A percentile compares a stretch with the other conserved stretches of the same genome.
Evolutionary conservation across 2,329 filamentous ascomycete genomes (phyloP).

Genomic region (Penicillium sumatraense): DNA sequence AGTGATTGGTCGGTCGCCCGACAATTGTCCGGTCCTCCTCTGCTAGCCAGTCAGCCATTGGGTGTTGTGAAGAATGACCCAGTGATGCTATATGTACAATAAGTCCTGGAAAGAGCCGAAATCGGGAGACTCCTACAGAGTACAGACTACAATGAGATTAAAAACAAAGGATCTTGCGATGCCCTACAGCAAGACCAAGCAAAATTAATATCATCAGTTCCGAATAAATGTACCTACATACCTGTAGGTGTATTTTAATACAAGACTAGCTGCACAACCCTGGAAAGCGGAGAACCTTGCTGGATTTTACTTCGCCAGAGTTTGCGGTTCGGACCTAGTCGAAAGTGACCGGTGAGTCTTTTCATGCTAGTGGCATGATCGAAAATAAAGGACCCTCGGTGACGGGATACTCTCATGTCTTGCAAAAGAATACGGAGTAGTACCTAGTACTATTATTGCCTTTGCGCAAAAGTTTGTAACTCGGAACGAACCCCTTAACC

Average conservation of each 20-base stretch:
- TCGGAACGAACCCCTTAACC: not conserved
- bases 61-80: not conserved
- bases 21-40: conserved; percentile 32
- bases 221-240: no score
- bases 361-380: conserved; percentile 21
- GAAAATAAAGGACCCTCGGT: conserved; percentile 5
- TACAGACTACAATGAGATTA: no score
- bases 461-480: not conserved
- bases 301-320: not conserved
- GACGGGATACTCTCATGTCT: not conserved
- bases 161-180: no score
- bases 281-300: conserved; percentile 3
- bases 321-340: not conserved
- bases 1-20: conserved; percentile 33
- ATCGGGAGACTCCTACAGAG: not conserved
- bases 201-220: no score
- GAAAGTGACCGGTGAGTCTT: conserved; percentile 16
- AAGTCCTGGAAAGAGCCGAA: not conserved
- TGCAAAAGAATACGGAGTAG: no score
- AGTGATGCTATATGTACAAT: not conserved
- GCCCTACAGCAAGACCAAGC: no score
- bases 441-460: not conserved
- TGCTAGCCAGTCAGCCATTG: not conserved
- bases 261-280: not conserved
- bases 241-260: no score